Base-by-base conservation (phyloP, 1,284 basidiomycete species). In the Rhodotorula sp. region DNA sequence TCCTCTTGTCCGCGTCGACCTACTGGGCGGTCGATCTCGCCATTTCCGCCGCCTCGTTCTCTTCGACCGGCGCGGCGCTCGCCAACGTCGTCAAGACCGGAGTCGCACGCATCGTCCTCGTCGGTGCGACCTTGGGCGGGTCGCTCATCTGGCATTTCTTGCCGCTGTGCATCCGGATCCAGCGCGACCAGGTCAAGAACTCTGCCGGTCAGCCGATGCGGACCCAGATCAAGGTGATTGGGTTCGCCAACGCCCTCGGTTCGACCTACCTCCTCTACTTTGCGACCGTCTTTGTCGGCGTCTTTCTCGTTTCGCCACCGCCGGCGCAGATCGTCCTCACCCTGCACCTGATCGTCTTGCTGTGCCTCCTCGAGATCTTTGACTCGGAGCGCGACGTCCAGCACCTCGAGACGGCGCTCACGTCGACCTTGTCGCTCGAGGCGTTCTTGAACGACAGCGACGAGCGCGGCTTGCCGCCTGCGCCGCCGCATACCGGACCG, bases 241-340 rank as follows among this genome's bases (percentile, higher is more conserved):
- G 96, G 0, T 97, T 91, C 79, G 91, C 91, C 0, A 98, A 99
- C 81, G 88, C 91, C 0, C 92, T 90, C 77, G 97, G 94, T 5
- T 88, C 93, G 26, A 88, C 90, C 0, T 97, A 93, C 81, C 82
- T 95, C 65, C 83, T 97, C 59, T 91, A 97, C 79, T 88, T 90
- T 84, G 84, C 86, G 26, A 84, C 91, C 43, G 82, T 85, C 56
- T 87, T 95, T 63, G 83, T 85, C 20, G 68, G 90, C 34, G 74
- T 86, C 54, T 93, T 89, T 82, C 81, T 88, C 47, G 84, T 88
- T 10, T 87, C 86, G 16, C 92, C 93, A 76, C 87, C 94, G 2
- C 89, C 89, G 0, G 93, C 91, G 0, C 96, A 98, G 80, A 71
- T 97, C 31, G 86, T 89, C 3, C 83, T 97, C 57, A 86, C 84